Evolutionary conservation across 1,139 yeast genomes (phyloP).

Genomic region (Magnusiomyces tetraspermus): DNA sequence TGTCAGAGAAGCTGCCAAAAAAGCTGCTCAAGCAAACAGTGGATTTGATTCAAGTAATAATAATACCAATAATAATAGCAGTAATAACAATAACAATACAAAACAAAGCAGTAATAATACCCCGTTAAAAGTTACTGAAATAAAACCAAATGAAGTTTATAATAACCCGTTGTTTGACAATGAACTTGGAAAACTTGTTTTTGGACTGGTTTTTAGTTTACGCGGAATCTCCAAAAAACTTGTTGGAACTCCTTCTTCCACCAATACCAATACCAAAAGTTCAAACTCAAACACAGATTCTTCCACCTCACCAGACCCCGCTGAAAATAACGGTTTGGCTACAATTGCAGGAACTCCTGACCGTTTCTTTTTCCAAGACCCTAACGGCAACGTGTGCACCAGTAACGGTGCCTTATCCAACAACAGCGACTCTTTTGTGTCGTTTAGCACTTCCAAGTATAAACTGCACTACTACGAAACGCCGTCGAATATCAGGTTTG

Average conservation of each 20-base stretch:
- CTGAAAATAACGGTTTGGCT: conserved; percentile 2
- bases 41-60: too few relatives aligned
- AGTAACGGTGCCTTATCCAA: background rate
- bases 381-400: background rate
- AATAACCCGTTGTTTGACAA: background rate
- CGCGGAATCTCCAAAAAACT: conserved; percentile 64
- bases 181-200: conserved; percentile 46
- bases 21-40: background rate
- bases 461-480: conserved; percentile 76
- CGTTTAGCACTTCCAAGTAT: conserved; percentile 64
- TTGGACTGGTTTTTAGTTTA: conserved; percentile 79
- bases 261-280: too few relatives aligned
- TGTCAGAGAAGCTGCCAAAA: background rate
- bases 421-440: conserved; percentile 34
- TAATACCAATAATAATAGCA: background rate
- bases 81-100: conserved; percentile 4
- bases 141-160: conserved; percentile 8
- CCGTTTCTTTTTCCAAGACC: conserved; percentile 8
- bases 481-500: conserved; percentile 67
- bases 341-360: conserved; percentile 1
- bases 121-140: background rate
- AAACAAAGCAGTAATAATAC: conserved; percentile 9
- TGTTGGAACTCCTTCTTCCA: conserved; percentile 25
- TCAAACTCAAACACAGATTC: conserved; percentile 10
- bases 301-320: too few relatives aligned